A percentile compares a stretch with the other conserved stretches of the same genome.
Evolutionary conservation across 1,284 basidiomycete species (phyloP).

Genomic region (Pseudozyma sp.): DNA sequence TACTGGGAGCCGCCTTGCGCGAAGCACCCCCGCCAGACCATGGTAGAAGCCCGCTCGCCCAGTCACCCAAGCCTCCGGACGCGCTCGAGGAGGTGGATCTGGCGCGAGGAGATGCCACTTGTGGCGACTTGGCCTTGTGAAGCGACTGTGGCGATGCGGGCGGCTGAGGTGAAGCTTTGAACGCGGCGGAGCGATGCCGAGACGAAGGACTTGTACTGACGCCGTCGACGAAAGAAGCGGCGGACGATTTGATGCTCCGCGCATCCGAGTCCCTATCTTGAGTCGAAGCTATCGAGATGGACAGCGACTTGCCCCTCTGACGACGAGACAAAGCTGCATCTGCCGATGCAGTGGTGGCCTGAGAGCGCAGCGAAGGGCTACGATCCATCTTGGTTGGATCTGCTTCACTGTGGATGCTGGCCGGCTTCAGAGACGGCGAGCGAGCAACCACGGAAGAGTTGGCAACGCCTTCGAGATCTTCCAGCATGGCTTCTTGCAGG

Average conservation of each 20-base stretch:
- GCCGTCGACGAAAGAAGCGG: slow-evolving; percentile 25
- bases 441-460: slow-evolving; percentile 18
- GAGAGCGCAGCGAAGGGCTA: slow-evolving; percentile 35
- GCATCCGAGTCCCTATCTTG: slow-evolving; percentile 22
- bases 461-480: slow-evolving; percentile 49
- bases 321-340: slow-evolving; percentile 15
- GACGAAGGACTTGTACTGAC: slow-evolving; percentile 32
- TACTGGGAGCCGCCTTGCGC: slow-evolving; percentile 46
- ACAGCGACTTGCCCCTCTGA: slow-evolving; percentile 34
- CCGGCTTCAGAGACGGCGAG: slow-evolving; percentile 34
- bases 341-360: slow-evolving; percentile 21
- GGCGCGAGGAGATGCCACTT: slow-evolving; percentile 19
- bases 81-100: slow-evolving; percentile 38
- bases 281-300: slow-evolving; percentile 32
- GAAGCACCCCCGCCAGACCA: slow-evolving; percentile 43
- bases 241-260: slow-evolving; percentile 35
- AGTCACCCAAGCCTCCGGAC: slow-evolving; percentile 41
- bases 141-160: slow-evolving; percentile 31
- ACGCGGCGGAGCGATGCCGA: slow-evolving; percentile 8
- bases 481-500: slow-evolving; percentile 64
- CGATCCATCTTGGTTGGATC: slow-evolving; percentile 6
- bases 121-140: slow-evolving; percentile 21
- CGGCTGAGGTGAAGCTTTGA: slow-evolving; percentile 25
- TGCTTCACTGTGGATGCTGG: slow-evolving; percentile 24
- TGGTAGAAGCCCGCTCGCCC: slow-evolving; percentile 53